Conservation (phyloP, 2,329 filamentous ascomycete species). For the Cordyceps tenuipes region DNA sequence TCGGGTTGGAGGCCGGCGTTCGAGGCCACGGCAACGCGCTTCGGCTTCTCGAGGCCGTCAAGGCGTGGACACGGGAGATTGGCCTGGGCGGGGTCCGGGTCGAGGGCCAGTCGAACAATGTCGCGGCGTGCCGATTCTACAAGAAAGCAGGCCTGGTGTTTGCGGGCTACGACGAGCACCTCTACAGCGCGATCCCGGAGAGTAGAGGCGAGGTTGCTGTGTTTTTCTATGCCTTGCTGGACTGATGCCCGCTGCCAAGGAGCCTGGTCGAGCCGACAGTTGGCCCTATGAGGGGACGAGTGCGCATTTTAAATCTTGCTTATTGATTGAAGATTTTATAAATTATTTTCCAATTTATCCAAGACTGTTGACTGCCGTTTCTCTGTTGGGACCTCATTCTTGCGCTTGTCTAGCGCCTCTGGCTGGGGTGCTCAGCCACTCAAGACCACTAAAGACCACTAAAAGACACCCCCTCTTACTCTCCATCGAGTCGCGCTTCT, state of each 20-base stretch:
- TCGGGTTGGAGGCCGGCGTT: constrained; percentile 13
- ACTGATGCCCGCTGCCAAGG: neutral
- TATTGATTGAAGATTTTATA: neutral
- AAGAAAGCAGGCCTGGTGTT: constrained; percentile 14
- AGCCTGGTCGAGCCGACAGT: too few relatives aligned
- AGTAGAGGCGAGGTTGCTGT: constrained; percentile 13
- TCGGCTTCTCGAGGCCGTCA: constrained; percentile 11
- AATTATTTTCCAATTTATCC: neutral
- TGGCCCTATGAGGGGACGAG: neutral
- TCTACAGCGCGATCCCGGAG: constrained; percentile 12
- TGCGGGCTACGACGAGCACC: constrained; percentile 16
- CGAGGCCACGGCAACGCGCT: constrained; percentile 13
- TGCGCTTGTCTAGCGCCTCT: neutral
- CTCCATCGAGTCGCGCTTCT: neutral
- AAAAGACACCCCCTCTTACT: neutral
- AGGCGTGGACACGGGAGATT: constrained; percentile 13
- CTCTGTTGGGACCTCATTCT: neutral
- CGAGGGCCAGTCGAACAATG: constrained; percentile 15
- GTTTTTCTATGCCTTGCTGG: constrained; percentile 14
- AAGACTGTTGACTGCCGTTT: neutral
- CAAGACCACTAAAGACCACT: neutral
- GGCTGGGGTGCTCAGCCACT: neutral
- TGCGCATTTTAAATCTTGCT: neutral
- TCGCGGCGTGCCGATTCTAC: constrained; percentile 14
- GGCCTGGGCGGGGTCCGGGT: constrained; percentile 12